A percentile compares a stretch with the other conserved stretches of the same genome.
Conservation (phyloP, 2,329 filamentous ascomycete genomes). For the Talaromyces sp. region DNA sequence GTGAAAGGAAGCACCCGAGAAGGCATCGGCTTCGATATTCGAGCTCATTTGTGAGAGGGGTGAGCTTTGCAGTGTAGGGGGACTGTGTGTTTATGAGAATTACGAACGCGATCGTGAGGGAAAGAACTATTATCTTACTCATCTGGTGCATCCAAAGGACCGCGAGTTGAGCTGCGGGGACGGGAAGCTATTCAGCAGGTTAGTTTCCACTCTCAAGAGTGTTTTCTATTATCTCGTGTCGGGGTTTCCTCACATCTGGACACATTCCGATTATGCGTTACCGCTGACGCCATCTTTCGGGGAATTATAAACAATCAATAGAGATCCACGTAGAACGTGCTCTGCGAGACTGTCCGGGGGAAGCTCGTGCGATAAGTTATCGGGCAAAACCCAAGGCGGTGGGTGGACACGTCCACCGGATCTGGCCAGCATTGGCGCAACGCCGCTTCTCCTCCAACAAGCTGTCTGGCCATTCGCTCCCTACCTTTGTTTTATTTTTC, state of each 20-base stretch:
- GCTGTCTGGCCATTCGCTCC: conserved; percentile 28
- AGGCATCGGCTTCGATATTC: conserved; percentile 19
- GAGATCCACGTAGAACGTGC: conserved; percentile 1
- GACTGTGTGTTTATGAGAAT: conserved; percentile 22
- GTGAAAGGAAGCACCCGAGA: conserved; percentile 33
- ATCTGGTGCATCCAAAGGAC: conserved; percentile 70
- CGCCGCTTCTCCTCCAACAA: conserved; percentile 25
- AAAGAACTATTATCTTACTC: conserved; percentile 61
- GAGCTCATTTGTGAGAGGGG: conserved; percentile 21
- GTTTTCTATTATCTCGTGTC: neutral
- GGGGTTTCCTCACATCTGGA: conserved; percentile 39
- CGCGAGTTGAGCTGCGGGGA: conserved; percentile 64
- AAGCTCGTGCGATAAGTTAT: conserved; percentile 29
- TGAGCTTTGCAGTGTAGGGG: conserved; percentile 24
- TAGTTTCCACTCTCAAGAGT: conserved; percentile 7
- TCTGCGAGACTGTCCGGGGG: neutral
- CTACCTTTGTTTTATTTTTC: conserved; percentile 21
- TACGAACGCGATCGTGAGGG: neutral
- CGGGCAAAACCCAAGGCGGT: conserved; percentile 32
- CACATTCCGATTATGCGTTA: conserved; percentile 38
- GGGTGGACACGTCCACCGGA: conserved; percentile 25
- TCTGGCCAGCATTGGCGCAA: conserved; percentile 33
- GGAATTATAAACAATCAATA: neutral
- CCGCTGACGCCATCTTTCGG: conserved; percentile 24
- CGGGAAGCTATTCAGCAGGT: conserved; percentile 37